Evolutionary conservation across 768 basidiomycete genomes (phyloP).

Genomic region (Mrakia gelida): DNA sequence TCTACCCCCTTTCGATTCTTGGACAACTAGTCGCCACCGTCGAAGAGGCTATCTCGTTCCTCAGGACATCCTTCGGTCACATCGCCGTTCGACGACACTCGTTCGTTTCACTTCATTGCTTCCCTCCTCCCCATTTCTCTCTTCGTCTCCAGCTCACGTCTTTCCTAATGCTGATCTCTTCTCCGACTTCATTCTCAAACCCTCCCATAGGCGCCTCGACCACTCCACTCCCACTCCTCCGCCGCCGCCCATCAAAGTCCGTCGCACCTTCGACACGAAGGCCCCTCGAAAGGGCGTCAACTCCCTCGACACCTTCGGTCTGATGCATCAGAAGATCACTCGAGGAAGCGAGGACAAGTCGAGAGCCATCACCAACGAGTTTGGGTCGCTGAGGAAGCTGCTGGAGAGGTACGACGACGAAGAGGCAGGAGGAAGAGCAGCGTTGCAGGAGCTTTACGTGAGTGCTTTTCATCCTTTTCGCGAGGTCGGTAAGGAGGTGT

Average conservation of each 20-base stretch:
- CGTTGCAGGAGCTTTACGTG: background rate
- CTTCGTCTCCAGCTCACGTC: background rate
- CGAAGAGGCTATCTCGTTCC: background rate
- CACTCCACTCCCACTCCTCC: background rate
- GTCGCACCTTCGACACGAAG: background rate
- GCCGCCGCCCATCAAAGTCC: background rate
- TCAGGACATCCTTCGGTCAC: background rate
- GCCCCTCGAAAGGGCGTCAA: background rate
- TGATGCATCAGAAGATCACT: background rate
- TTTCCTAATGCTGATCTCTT: background rate
- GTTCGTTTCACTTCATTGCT: background rate
- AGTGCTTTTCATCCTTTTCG: background rate
- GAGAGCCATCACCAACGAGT: background rate
- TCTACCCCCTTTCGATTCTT: too few relatives aligned
- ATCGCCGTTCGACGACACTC: background rate
- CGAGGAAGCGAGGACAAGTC: background rate
- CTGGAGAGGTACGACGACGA: background rate
- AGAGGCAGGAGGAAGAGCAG: background rate
- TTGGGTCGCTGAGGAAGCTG: background rate
- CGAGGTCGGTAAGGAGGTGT: too few relatives aligned
- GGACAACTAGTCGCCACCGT: background rate
- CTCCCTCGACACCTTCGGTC: background rate
- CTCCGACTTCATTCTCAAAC: background rate
- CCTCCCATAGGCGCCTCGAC: background rate
- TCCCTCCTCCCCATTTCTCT: background rate